These are phyloP conservation scores for Calonectria hongkongensis DNA, from an alignment of 2,329 filamentous ascomycete species.

Conservation along the genomic window DNA sequence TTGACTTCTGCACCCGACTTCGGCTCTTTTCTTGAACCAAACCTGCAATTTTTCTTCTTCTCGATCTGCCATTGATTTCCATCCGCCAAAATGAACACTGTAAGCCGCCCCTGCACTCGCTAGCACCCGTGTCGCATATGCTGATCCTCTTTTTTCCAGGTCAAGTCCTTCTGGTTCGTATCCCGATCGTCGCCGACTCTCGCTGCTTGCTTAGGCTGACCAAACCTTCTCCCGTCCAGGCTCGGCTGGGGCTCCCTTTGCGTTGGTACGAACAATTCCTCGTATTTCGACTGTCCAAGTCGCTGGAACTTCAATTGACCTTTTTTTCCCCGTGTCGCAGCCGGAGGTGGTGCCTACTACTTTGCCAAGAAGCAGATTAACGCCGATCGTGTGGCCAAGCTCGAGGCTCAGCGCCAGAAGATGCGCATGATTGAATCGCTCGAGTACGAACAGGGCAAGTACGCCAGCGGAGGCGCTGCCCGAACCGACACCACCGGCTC, in stretches of 20 bases:
- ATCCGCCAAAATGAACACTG: constrained; percentile 71
- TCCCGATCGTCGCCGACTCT: constrained; percentile 36
- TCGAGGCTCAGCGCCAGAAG: constrained; percentile 80
- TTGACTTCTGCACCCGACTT: constrained; percentile 44
- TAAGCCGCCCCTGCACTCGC: constrained; percentile 58
- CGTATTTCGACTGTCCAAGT: neutral
- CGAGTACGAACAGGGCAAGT: constrained; percentile 67
- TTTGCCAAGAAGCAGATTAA: constrained; percentile 98
- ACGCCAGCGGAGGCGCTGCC: constrained; percentile 68
- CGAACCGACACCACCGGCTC: constrained; percentile 75
- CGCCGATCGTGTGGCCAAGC: constrained; percentile 85
- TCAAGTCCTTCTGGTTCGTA: constrained; percentile 79
- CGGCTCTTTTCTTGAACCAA: constrained; percentile 32
- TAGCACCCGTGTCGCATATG: constrained; percentile 39
- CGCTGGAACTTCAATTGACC: constrained; percentile 43
- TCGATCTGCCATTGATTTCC: constrained; percentile 18
- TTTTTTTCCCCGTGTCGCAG: constrained; percentile 63
- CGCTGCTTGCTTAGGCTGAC: constrained; percentile 37
- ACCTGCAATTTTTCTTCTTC: constrained; percentile 34
- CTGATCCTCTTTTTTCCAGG: constrained; percentile 61
- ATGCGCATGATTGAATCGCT: constrained; percentile 75
- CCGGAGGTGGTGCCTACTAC: constrained; percentile 93
- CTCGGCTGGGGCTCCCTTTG: constrained; percentile 94
- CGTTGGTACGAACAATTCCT: constrained; percentile 75
- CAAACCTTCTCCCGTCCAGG: constrained; percentile 68